A percentile compares a stretch with the other conserved stretches of the same genome.
These are phyloP conservation scores for Cyberlindnera petersonii DNA, from an alignment of 805 yeast species.

Conservation along the genomic window DNA sequence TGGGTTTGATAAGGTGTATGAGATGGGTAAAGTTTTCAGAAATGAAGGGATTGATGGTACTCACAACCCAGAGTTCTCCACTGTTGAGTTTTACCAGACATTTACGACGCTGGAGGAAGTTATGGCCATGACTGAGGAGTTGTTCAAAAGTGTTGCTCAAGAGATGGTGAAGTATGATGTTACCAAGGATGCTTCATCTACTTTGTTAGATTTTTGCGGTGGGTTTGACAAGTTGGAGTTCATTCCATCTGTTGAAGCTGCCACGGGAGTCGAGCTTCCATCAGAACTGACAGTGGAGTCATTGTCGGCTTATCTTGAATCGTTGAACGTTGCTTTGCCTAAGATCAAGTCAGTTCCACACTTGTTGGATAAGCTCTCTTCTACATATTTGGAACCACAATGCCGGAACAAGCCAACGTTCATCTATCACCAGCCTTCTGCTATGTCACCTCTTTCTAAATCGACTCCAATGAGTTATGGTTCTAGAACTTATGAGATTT, in stretches of 20 bases:
- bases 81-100: constrained; percentile 83
- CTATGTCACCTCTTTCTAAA: constrained; percentile 86
- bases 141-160: constrained; percentile 43
- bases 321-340: constrained; percentile 29
- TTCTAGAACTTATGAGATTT: constrained; percentile 35
- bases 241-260: constrained; percentile 54
- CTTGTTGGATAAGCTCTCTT: constrained; percentile 61
- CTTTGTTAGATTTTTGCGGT: neutral
- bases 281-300: constrained; percentile 35
- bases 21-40: constrained; percentile 79
- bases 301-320: constrained; percentile 38
- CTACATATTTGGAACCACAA: constrained; percentile 59
- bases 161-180: constrained; percentile 25
- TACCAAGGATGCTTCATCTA: constrained; percentile 8
- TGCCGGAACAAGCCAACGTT: constrained; percentile 60
- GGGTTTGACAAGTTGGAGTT: constrained; percentile 54
- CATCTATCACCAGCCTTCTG: constrained; percentile 77
- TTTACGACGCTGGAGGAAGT: constrained; percentile 64
- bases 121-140: constrained; percentile 56
- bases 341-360: constrained; percentile 47
- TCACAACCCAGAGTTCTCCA: constrained; percentile 92
- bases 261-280: constrained; percentile 51
- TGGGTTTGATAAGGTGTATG: constrained; percentile 85
- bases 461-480: constrained; percentile 37
- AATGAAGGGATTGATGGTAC: constrained; percentile 92